Evolutionary conservation across 129 eudicot genomes (phyloP).

Genomic region (Artemisia argyi): DNA sequence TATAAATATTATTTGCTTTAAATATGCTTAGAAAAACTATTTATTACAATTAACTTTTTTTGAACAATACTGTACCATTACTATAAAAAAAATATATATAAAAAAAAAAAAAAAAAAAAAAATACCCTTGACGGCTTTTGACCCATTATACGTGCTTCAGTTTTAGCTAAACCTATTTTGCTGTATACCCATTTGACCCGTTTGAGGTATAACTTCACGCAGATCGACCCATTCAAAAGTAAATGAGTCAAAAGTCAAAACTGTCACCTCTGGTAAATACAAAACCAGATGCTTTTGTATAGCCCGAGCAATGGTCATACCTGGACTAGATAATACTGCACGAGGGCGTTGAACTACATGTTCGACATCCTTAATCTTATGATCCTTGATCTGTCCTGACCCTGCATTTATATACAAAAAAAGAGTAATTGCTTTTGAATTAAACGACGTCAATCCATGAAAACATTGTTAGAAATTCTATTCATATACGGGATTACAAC

Average conservation of each 20-base stretch:
- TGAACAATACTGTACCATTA: too few species aligned
- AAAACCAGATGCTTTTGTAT: conserved; percentile 4
- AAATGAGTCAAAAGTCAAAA: neutral
- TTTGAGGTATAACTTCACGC: too few species aligned
- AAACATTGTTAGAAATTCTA: neutral
- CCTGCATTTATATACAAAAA: neutral
- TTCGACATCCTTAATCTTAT: conserved; percentile 23
- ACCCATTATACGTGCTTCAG: too few species aligned
- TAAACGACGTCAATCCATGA: neutral
- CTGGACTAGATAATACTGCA: conserved; percentile 40
- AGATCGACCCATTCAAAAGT: too few species aligned
- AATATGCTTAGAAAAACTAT: too few species aligned
- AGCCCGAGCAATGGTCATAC: conserved; percentile 9
- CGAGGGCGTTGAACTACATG: conserved; percentile 34
- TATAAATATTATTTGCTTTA: too few species aligned
- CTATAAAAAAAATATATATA: too few species aligned
- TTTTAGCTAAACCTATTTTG: too few species aligned
- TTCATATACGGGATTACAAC: neutral
- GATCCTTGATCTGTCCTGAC: conserved; percentile 10
- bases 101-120: too few species aligned
- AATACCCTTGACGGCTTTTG: too few species aligned
- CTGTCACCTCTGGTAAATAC: neutral
- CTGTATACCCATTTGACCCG: too few species aligned
- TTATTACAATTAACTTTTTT: too few species aligned
- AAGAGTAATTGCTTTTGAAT: neutral